Evolutionary conservation across 257 asterid species (phyloP).

Genomic region (Voacanga thouarsii): DNA sequence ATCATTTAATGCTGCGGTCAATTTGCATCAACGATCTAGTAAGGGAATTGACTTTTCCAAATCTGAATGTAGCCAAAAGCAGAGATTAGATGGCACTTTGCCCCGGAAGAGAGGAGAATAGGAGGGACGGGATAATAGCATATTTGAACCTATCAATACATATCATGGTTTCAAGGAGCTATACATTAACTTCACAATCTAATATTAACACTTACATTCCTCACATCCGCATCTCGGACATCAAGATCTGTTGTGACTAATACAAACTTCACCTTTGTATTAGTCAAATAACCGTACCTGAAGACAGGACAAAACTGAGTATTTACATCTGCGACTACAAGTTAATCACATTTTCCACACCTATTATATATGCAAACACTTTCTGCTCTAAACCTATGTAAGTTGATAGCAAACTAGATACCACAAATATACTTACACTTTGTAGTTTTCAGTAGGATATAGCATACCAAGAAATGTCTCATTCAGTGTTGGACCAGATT

Average conservation of each 20-base stretch:
- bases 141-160: not conserved
- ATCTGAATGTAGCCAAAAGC: not conserved
- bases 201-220: constrained; percentile 60
- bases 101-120: not conserved
- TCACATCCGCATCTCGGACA: constrained; percentile 89
- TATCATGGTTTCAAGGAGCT: not conserved
- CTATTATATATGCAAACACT: not conserved
- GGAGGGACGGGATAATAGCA: not conserved
- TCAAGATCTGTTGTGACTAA: constrained; percentile 95
- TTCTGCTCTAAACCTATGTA: not conserved
- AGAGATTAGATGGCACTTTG: not conserved
- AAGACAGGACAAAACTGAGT: constrained; percentile 15
- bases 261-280: constrained; percentile 96
- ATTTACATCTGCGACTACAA: not conserved
- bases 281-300: constrained; percentile 96
- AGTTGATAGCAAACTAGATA: not conserved
- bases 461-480: constrained; percentile 98
- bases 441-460: constrained; percentile 95
- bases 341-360: not conserved
- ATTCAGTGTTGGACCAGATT: constrained; percentile 78
- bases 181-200: not conserved
- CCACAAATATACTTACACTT: constrained; percentile 63
- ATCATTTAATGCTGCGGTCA: not conserved
- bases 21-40: not conserved
- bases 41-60: not conserved